Base-by-base conservation (phyloP, 2,329 filamentous ascomycete species). In the Stemphylium lycopersici region DNA sequence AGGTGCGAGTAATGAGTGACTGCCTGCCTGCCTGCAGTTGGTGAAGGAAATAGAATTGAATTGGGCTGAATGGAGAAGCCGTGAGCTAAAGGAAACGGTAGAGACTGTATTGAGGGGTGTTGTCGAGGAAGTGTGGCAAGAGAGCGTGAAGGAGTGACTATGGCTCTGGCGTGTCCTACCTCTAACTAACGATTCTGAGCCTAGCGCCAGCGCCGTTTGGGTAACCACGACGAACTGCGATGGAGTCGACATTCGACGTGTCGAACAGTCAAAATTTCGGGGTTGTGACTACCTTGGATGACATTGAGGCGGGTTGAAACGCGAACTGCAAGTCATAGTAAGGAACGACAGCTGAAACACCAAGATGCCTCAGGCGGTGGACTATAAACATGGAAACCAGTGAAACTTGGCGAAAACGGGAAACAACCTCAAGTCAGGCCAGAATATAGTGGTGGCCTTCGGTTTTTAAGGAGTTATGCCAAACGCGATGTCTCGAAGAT, bases 1-100 rank as follows among this genome's bases (percentile, higher is more conserved):
- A 51, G 22, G 42, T 41, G 31, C 34, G 47, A 56, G 61, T 52
- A 67, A 66, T 46, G 61, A 65, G 51, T 56, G 66, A 65, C 52
- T 56, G 65, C 61, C 61, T 62, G 65, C 61, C 61, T 62, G 63
- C 61, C 62, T 39, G 65, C 61, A 66, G 63, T 43, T 57, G 41
- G 40, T 56, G 49, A 64, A 63, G 54, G 61, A 65, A 59, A 53
- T 59, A 55, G 48, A 45, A 43, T 56, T 55, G 58, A 60, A 16
- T 58, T 59, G 55, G 42, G 61, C 62, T 58, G 58, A 57, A 34
- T 48, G 47, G 48, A 56, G 60, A 58, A 67, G 57, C 44, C 45
- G 52, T 29, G 39, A 50, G 40, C 47, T 39, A 50, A 61, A 58
- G 53, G 48, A 45, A 31, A 42, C 34, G 20, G 61, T 57, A 66